Evolutionary conservation across 1,284 basidiomycete species (phyloP), one percentile per base, ranked within the genome.

Genomic region (Naganishia albida): DNA sequence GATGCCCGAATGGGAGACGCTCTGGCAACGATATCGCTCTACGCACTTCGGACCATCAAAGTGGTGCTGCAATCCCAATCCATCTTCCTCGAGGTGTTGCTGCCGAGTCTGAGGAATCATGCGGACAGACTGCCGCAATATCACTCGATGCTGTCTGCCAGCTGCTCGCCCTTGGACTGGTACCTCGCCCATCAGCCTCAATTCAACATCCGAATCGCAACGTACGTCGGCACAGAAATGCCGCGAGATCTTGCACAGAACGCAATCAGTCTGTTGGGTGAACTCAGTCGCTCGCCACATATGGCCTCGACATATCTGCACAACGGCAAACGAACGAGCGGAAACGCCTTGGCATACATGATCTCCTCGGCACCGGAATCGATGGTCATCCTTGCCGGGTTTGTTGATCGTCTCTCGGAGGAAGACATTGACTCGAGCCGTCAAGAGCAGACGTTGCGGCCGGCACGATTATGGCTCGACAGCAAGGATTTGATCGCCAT

Each of bases 361-460:
- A 63, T 68, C 39, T 39, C 49, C 6, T 56, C 59, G 15, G 50
- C 67, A 1, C 15, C 57, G 10, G 64, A 68, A 30, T 68, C 67
- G 1, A 53, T 49, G 44, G 60, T 68, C 49, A 59, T 68, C 23
- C 49, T 64, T 20, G 63, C 63, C n/a, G 64, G 64, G n/a, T 68
- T 68, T 59, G 59, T 65, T 12, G 53, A 60, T 20, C 64, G 67
- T 25, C 40, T 68, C 15, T 62, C 64, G 18, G 42, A 48, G 20
- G 53, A 50, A 26, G 52, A 66, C 42, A 62, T 50, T 15, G 52
- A 66, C 18, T 16, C 52, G 20, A 43, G 30, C n/a, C 49, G 28
- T 34, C 42, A 42, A 30, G 34, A 55, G 20, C 56, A 62, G 23
- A 26, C 56, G 30, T 30, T 66, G 43, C 60, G 30, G 16, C 56